Conservation (phyloP, 73 alveolate genomes). For the Durusdinium trenchii region DNA sequence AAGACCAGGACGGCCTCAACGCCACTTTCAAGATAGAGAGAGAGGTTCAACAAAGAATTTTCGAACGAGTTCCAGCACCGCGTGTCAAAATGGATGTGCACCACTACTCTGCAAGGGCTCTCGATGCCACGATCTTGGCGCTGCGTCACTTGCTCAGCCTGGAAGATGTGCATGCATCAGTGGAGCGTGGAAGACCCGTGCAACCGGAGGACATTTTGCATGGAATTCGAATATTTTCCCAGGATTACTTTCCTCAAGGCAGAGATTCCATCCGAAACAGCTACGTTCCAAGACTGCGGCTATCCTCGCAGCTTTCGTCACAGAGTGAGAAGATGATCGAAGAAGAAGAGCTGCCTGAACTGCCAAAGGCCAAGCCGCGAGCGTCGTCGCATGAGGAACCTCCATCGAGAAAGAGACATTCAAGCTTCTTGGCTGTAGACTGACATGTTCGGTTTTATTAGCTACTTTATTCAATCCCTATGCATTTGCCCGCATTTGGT, state of each 20-base stretch:
- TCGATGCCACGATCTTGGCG: constrained; percentile 41
- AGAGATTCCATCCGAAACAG: background rate
- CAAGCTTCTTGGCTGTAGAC: too few relatives aligned
- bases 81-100: constrained; percentile 62
- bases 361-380: background rate
- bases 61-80: constrained; percentile 27
- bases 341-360: background rate
- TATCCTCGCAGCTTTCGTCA: background rate
- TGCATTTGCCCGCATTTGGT: too few relatives aligned
- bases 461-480: too few relatives aligned
- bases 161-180: constrained; percentile 10
- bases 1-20: constrained; percentile 57
- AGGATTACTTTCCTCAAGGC: too few relatives aligned
- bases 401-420: too few relatives aligned
- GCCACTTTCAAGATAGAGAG: constrained; percentile 20
- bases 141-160: constrained; percentile 19
- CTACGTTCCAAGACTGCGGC: background rate
- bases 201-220: background rate
- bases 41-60: constrained; percentile 32
- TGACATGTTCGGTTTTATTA: too few relatives aligned
- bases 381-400: too few relatives aligned
- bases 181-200: background rate
- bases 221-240: background rate
- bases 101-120: background rate
- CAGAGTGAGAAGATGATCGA: background rate